Base-by-base conservation (phyloP, 495 filamentous ascomycete genomes). In the Podospora bellae-mahoneyi region DNA sequence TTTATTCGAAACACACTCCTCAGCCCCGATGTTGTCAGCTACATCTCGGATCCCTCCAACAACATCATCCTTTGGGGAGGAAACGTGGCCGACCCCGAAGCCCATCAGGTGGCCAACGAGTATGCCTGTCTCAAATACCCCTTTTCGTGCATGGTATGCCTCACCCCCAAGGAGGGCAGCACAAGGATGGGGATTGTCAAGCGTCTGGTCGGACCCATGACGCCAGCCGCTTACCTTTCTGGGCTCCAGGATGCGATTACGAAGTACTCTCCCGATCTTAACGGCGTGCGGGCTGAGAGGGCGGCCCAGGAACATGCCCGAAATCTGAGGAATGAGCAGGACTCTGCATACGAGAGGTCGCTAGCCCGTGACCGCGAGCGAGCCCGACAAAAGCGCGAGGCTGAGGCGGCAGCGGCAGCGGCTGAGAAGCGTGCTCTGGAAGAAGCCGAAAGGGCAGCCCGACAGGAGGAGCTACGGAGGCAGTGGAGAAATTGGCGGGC, bases 11-110 rank as follows among this genome's bases (percentile, higher is more conserved):
- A 94, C 55, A 97, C 93, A 0, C 85, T 99, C 0, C 83, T 96
- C 7, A 84, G 90, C 13, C 86, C 86, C 19, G 89, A 94, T 60
- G 86, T 96, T 3, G 82, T 89, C 19, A 76, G 81, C 27, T 97
- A 91, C 67, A 72, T 98, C 74, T 90, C 86, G 64, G 84, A 92
- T 67, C 84, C 87, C 3, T 79, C 81, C 48, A 90, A 93, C 74
- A 89, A 91, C 69, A 85, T 97, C 55, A 81, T 97, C 3, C 75
- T 98, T 3, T 99, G 95, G 95, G 92, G 87, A 20, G 95, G 96
- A 20, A 96, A 90, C 68, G 90, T 98, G 1, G 88, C 91, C 69
- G 95, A 99, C 73, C 88, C 92, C 4, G 95, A 99, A 77, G 91
- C 93, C 5, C 97, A 96, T 75, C 93, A 97, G 76, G 92, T 97